phyloP scores from a whole-genome alignment of 768 basidiomycete genomes.

The Dentipellis fragilis region DNA sequence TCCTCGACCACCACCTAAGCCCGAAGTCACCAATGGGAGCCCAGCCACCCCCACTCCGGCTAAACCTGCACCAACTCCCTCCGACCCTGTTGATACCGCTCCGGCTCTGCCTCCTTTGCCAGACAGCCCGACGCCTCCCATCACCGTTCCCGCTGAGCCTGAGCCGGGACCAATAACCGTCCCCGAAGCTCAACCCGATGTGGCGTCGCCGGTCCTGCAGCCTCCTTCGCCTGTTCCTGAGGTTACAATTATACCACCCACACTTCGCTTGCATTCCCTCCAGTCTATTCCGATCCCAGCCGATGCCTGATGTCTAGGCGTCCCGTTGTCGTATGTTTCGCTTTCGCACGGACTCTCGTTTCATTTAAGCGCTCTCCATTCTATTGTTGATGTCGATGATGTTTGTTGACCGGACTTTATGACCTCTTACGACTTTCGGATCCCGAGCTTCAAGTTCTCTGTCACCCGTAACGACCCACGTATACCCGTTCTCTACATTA shows the following conservation, averaged over 20 bases:
- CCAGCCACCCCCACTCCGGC: neutral
- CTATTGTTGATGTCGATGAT: too few species aligned
- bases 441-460: too few species aligned
- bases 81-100: too few species aligned
- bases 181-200: neutral
- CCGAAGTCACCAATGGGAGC: neutral
- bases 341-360: too few species aligned
- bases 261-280: neutral
- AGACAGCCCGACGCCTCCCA: neutral
- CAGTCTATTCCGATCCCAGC: neutral
- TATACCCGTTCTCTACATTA: too few species aligned
- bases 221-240: neutral
- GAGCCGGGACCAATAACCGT: neutral
- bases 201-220: neutral
- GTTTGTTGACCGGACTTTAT: too few species aligned
- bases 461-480: too few species aligned
- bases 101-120: neutral
- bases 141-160: neutral
- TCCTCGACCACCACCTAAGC: constrained; percentile 22
- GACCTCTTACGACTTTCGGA: too few species aligned
- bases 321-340: too few species aligned
- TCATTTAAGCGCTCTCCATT: too few species aligned
- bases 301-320: neutral
- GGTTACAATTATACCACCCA: neutral
- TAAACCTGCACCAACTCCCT: neutral